Base-by-base conservation (phyloP, 2,329 filamentous ascomycete genomes). In the Monosporascus sp. region DNA sequence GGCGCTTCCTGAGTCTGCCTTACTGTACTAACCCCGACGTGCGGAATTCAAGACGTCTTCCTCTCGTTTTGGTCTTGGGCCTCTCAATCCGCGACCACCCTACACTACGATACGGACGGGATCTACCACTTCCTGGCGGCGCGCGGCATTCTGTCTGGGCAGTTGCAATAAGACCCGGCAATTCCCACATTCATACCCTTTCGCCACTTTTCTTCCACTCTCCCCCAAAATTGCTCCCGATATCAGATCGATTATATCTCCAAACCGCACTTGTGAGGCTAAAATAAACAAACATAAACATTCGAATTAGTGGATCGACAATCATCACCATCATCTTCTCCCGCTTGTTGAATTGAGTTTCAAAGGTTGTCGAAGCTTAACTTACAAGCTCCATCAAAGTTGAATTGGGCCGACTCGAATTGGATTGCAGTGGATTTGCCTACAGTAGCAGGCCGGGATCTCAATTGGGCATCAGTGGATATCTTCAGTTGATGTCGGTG, bases 161-260 rank as follows among this genome's bases (percentile, higher is more conserved):
- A 27, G 47, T 37, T 57, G 66, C 66, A 67, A 69, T 69, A 69
- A 69, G 67, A 69, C 64, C 62, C 59, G 54, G 31, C 52, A 50
- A 61, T 59, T 62, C 64, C 66, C 67, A 58, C 61, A 54, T 55
- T 49, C 57, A 55, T 56, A 59, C 57, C 58, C 36, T 51, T 61
- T 65, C 62, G 61, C 65, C 65, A 63, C 65, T 66, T 67, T 67
- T 64, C 60, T 59, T 61, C 54, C 50, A 60, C 51, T 52, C 59
- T 61, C 57, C 58, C 59, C 60, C 55, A 51, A 48, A 55, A 53
- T 55, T 57, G 50, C 49, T 53, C 50, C 43, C 45, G 46, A 43
- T 41, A 27, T 50, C 22, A 52, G 27, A 54, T 53, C 51, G 53
- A 56, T 49, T 44, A 56, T 53, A 56, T 55, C 48, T 19, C 7